Conservation (phyloP, 1,284 basidiomycete genomes). For the Ustilago vetiveriae region DNA sequence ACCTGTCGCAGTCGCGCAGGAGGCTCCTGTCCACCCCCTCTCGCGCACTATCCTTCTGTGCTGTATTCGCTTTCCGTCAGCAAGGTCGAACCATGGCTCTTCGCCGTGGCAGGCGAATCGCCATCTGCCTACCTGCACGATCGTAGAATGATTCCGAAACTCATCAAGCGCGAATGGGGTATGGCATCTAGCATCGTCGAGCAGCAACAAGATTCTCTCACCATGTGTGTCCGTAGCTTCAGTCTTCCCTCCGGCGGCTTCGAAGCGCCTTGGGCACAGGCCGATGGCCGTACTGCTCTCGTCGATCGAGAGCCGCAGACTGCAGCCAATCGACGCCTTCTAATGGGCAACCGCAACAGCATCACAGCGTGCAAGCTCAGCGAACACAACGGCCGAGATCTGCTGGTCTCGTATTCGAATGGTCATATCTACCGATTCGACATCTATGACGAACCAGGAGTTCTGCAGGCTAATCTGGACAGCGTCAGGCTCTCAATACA, state of each 20-base stretch:
- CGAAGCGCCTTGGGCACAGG: slow-evolving; percentile 15
- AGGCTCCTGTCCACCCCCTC: slow-evolving; percentile 73
- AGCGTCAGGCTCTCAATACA: slow-evolving; percentile 11
- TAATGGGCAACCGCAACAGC: slow-evolving; percentile 29
- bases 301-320: slow-evolving; percentile 5
- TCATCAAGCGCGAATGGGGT: slow-evolving; percentile 79
- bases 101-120: slow-evolving; percentile 69
- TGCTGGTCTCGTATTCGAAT: slow-evolving; percentile 60
- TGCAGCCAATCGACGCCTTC: slow-evolving; percentile 4
- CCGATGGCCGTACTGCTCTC: slow-evolving; percentile 20
- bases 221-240: slow-evolving; percentile 85
- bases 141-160: slow-evolving; percentile 78
- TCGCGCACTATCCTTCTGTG: slow-evolving; percentile 70
- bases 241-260: slow-evolving; percentile 72
- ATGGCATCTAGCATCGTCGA: slow-evolving; percentile 67
- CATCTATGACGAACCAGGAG: slow-evolving; percentile 52
- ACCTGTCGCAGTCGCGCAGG: slow-evolving; percentile 65
- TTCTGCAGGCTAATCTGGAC: slow-evolving; percentile 29
- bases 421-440: slow-evolving; percentile 64
- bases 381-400: slow-evolving; percentile 54
- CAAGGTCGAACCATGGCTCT: slow-evolving; percentile 69
- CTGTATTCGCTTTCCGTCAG: slow-evolving; percentile 70
- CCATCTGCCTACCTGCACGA: slow-evolving; percentile 86
- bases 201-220: slow-evolving; percentile 70
- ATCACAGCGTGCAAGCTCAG: slow-evolving; percentile 65